phyloP scores from a whole-genome alignment of 176 grass and related monocot species.

The Cenchrus purpureus region DNA sequence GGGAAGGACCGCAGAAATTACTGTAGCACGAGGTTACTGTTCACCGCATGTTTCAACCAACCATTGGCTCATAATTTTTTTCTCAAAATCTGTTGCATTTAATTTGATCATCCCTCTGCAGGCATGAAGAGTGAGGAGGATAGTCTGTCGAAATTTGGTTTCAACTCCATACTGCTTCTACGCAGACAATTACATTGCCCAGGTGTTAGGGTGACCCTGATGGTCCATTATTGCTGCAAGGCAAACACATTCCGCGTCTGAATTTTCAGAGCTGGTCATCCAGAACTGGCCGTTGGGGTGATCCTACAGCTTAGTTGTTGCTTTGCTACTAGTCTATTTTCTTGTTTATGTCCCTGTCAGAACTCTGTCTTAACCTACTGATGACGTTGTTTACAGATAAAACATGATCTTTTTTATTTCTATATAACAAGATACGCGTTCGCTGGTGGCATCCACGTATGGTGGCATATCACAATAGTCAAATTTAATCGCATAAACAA shows the following conservation, averaged over 20 bases:
- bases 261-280: conserved; percentile 4
- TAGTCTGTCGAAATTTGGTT: not conserved
- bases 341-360: not conserved
- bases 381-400: not conserved
- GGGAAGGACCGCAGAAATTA: too few relatives aligned
- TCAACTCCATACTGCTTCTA: not conserved
- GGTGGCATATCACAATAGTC: conserved; percentile 20
- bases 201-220: not conserved
- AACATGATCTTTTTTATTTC: not conserved
- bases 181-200: not conserved
- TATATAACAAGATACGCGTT: not conserved
- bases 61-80: not conserved
- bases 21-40: too few relatives aligned
- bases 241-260: not conserved
- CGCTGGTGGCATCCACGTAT: not conserved
- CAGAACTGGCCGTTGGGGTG: not conserved
- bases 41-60: not conserved
- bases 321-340: not conserved
- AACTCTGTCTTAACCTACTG: not conserved
- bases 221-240: not conserved
- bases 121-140: not conserved
- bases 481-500: conserved; percentile 17
- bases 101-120: not conserved
- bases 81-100: not conserved
- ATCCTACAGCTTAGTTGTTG: not conserved